These are phyloP conservation scores for Fusarium irregulare DNA, from an alignment of 2,329 filamentous ascomycete genomes.

Conservation along the genomic window DNA sequence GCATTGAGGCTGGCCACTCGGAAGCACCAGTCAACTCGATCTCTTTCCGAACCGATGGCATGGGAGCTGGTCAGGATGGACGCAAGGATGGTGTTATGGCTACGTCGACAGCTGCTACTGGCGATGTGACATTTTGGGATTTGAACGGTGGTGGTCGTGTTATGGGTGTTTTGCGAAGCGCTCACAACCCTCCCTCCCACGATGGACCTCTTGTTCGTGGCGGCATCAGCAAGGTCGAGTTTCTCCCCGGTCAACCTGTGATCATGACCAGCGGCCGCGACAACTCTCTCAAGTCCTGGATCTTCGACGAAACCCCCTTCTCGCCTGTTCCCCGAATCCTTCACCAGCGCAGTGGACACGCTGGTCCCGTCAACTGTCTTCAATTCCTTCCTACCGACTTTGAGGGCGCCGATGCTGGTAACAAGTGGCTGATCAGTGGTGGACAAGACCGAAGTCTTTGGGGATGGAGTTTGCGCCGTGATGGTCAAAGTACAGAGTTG, in stretches of 20 bases:
- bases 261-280: slow-evolving; percentile 91
- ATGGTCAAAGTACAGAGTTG: slow-evolving; percentile 92
- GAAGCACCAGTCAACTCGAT: slow-evolving; percentile 81
- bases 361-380: slow-evolving; percentile 83
- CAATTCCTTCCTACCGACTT: slow-evolving; percentile 89
- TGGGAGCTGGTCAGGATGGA: slow-evolving; percentile 89
- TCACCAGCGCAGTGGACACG: slow-evolving; percentile 88
- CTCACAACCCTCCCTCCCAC: slow-evolving; percentile 79
- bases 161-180: slow-evolving; percentile 86
- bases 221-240: slow-evolving; percentile 88
- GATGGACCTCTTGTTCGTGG: slow-evolving; percentile 70
- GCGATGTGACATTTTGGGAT: slow-evolving; percentile 97
- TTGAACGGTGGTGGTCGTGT: slow-evolving; percentile 88
- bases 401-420: slow-evolving; percentile 86
- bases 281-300: slow-evolving; percentile 95
- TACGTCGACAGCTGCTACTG: slow-evolving; percentile 80
- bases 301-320: slow-evolving; percentile 93
- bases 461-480: slow-evolving; percentile 94
- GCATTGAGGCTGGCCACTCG: slow-evolving; percentile 73
- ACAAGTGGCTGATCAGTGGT: slow-evolving; percentile 94
- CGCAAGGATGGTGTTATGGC: slow-evolving; percentile 92
- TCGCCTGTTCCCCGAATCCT: slow-evolving; percentile 86
- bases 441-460: slow-evolving; percentile 91
- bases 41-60: slow-evolving; percentile 88
- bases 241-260: slow-evolving; percentile 88